Evolutionary conservation across 2,329 filamentous ascomycete genomes (phyloP), one percentile per base, ranked within the genome.

Genomic region (Tolypocladium tundrense): DNA sequence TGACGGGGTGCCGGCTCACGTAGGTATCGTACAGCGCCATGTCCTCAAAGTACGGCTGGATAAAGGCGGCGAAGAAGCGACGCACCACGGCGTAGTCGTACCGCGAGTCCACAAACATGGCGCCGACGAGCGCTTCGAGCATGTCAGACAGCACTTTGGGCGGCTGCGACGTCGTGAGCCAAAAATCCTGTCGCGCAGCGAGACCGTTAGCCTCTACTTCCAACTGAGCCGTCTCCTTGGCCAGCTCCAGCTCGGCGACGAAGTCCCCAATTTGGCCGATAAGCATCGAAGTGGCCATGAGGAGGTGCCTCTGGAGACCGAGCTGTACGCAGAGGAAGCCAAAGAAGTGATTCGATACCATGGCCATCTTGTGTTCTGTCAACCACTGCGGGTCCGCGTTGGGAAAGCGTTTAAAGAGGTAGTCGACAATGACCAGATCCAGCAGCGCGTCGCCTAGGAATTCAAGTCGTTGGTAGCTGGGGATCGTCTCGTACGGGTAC

Each of bases 351-450:
- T 99, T 99, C 56, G 90, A 94, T 0, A 94, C 92, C 90, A 99
- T 97, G n/a, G 92, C 91, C 86, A 95, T 97, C 75, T 97, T 97
- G 79, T 97, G 93, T 72, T 97, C 94, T 0, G 94, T 97, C 59
- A 99, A 79, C 93, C 93, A 97, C 69, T 97, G 92, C 0, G 94
- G 93, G 66, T 96, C 91, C 59, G 88, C 89, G 55, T 83, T 77
- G 0, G 91, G 91, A 64, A 88, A 91, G 4, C 78, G 79, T 63
- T 85, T 80, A 73, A 91, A 97, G 4, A 99, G 79, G 65, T 90
- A 85, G 64, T 92, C 88, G 57, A 97, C 87, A 65, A 88, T 90
- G 13, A 80, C 88, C 84, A 93, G 88, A 68, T 97, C 92, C 1
- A 96, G 84, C 2, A 97, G 78, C 0, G 93, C 85, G 69, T 97